Evolutionary conservation across 345 rosid species (phyloP), one percentile per base, ranked within the genome.

Genomic region (Gossypioides kirkii): DNA sequence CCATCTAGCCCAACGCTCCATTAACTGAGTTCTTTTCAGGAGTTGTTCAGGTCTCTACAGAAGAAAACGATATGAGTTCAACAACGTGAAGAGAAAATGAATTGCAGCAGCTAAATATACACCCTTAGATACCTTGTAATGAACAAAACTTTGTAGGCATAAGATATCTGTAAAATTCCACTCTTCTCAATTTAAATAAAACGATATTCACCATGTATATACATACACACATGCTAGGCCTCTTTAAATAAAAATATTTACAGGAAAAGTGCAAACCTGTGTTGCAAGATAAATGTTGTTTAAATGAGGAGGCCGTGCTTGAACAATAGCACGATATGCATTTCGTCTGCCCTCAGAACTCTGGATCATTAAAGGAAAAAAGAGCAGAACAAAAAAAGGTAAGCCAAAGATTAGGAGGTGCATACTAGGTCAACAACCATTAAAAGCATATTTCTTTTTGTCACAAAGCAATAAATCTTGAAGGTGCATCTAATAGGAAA

Each of bases 1-100:
- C 92, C 96, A 89, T 81, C 98, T 91, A 75, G 97, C 97, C 99
- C 99, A 95, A 63, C 93, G 93, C 83, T 95, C 99, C 98, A 86
- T 95, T 62, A 95, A 86, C 73, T 90, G 96, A 74, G 97, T 91
- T 81, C 99, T 90, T 81, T 87, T 90, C 77, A 95, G 75, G 82
- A 95, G 97, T 84, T 92, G 98, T 58, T 95, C 97, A 71, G 98
- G 98, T 80, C 98, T 91, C 99, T 95, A 76, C 69, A 82, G 69
- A n/a, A 75, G 68, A 78, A 73, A 80, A 53, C 0, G 11, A 50
- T 10, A 49, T 50, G 53, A 36, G 41, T 38, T 61, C 50, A 43
- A 28, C 41, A 64, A 46, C 11, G 45, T 54, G 20, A 54, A 64
- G 16, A 23, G 0, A 14, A 72, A 46, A 60, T 59, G 9, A 59